phyloP scores from a whole-genome alignment of 2,329 filamentous ascomycete genomes.

The Pyrenophora seminiperda region DNA sequence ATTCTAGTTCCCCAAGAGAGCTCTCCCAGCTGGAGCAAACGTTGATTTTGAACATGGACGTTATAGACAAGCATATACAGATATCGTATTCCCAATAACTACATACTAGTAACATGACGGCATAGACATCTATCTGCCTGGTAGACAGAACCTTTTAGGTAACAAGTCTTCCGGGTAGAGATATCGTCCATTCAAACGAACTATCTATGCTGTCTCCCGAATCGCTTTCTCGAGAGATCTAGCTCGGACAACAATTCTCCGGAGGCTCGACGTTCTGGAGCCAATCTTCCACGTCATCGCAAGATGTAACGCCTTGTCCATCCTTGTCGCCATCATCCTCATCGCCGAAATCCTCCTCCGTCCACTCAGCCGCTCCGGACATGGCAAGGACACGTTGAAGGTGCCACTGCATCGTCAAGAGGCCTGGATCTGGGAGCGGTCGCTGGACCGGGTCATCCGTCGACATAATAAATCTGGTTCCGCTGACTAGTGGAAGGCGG shows the following conservation, averaged over 20 bases:
- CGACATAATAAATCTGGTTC: no score
- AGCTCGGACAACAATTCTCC: constrained; percentile 6
- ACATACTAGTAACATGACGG: no score
- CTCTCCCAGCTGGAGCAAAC: no score
- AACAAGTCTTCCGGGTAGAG: no score
- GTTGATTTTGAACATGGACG: no score
- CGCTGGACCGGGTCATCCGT: constrained; percentile 1
- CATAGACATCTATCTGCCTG: no score
- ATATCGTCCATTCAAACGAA: constrained; percentile 11
- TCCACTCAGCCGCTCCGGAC: constrained; percentile 24
- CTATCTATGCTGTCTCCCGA: constrained; percentile 14
- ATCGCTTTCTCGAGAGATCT: constrained; percentile 5
- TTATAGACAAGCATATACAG: no score
- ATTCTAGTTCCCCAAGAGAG: no score
- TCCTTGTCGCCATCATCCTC: constrained; percentile 6
- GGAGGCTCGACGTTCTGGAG: constrained; percentile 9
- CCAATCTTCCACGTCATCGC: constrained; percentile 7
- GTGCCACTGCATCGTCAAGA: constrained; percentile 25
- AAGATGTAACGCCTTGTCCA: constrained; percentile 1
- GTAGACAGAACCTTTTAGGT: no score
- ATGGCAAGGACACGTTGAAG: constrained; percentile 27
- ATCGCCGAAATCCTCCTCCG: constrained; percentile 18
- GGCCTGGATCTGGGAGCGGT: constrained; percentile 25
- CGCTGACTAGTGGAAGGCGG: no score
- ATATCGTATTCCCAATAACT: no score